Evolutionary conservation across 1,284 basidiomycete species (phyloP), one percentile per base, ranked within the genome.

Genomic region (Athelia sp.): DNA sequence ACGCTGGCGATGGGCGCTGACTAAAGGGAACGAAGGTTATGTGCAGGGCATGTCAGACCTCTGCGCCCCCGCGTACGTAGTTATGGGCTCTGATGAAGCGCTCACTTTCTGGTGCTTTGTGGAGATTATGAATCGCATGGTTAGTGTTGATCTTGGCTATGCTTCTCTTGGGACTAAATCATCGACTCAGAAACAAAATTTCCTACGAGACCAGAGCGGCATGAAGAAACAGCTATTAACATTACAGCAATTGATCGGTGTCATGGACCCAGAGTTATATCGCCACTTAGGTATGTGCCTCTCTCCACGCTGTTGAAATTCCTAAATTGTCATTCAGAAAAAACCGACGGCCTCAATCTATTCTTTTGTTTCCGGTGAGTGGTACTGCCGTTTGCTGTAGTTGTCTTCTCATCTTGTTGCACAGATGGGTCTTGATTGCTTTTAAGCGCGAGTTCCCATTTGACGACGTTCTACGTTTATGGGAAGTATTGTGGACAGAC

Each of bases 11-110:
- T 45, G 3, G 18, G 22, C 8, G 31, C 56, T 62, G 54, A 69
- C 53, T 11, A 15, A 51, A 58, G 44, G 51, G 45, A 53, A 51
- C 53, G 59, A 64, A 87, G 86, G 87, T 21, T 93, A 96, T 62
- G 93, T 94, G 2, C 90, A 98, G 70, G 93, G 97, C 26, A 99
- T 99, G 97, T 95, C 91, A 1, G 97, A 99, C 65, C 78, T 99
- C 4, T 92, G 93, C 59, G 87, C 92, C 2, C 96, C 96, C 6
- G 74, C 98, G 19, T 99, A 98, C 64, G 84, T 97, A 24, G 90
- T 96, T 4, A 89, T 92, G 75, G 85, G 82, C 46, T 90, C 83
- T 13, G 90, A 98, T 57, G 92, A 97, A 61, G 89, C 87, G 43
- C 70, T 88, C 63, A 92, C 92, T 0, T 99, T 97, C 67, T 98